These are phyloP conservation scores for Xylariaceae sp. DNA, from an alignment of 2,329 filamentous ascomycete genomes.

Conservation along the genomic window DNA sequence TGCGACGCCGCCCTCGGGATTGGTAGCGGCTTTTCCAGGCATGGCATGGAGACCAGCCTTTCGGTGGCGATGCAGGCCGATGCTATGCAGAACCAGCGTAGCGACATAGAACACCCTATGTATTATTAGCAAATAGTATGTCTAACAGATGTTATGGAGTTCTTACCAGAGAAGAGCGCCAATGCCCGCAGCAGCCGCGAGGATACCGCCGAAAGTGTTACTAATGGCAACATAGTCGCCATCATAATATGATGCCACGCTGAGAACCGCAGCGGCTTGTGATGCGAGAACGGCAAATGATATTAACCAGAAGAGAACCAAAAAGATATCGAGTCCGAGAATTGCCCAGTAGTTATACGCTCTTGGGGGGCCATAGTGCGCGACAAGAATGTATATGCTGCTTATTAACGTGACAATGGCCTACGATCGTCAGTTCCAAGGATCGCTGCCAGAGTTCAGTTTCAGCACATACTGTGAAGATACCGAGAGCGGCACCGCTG, in stretches of 20 bases:
- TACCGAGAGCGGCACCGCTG: constrained; percentile 25
- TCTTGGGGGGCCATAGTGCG: constrained; percentile 38
- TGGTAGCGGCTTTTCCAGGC: constrained; percentile 23
- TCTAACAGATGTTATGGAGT: background rate
- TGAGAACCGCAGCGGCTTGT: constrained; percentile 28
- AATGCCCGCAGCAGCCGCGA: constrained; percentile 38
- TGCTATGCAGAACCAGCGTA: constrained; percentile 40
- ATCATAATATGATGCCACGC: constrained; percentile 6
- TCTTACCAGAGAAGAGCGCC: constrained; percentile 45
- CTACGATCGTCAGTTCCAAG: constrained; percentile 25
- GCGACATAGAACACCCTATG: constrained; percentile 42
- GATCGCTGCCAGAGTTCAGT: background rate
- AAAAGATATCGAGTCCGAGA: constrained; percentile 49
- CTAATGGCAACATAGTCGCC: constrained; percentile 19
- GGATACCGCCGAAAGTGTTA: constrained; percentile 22
- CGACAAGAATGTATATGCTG: constrained; percentile 46
- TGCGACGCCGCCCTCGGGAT: constrained; percentile 1
- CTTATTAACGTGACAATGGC: constrained; percentile 43
- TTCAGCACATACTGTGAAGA: constrained; percentile 41
- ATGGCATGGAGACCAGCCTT: constrained; percentile 40
- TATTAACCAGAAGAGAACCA: constrained; percentile 52
- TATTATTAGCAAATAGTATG: constrained; percentile 6
- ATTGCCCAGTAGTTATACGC: constrained; percentile 55
- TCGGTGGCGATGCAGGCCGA: constrained; percentile 44
- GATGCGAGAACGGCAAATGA: constrained; percentile 42